Conservation (phyloP, 352 stramenopile species). For the Phytophthora rubi region DNA sequence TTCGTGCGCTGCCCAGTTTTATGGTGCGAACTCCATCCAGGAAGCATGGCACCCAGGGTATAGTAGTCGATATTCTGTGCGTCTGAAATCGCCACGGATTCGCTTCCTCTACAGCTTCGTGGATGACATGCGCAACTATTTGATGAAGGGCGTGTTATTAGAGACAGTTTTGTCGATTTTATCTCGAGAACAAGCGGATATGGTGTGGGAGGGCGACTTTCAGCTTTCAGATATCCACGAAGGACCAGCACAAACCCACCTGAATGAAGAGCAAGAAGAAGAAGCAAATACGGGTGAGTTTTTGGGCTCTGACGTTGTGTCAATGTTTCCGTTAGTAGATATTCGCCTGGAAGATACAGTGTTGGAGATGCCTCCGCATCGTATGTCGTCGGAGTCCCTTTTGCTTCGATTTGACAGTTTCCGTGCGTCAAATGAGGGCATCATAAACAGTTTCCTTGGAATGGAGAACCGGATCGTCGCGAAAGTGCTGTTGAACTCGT, state of each 20-base stretch:
- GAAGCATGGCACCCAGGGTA: slow-evolving; percentile 86
- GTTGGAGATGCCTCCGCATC: slow-evolving; percentile 80
- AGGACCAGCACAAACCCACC: slow-evolving; percentile 12
- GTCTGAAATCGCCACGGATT: slow-evolving; percentile 78
- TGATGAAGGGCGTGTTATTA: slow-evolving; percentile 68
- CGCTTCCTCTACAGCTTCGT: slow-evolving; percentile 87
- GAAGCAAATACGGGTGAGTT: slow-evolving; percentile 25
- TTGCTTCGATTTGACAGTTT: slow-evolving; percentile 77
- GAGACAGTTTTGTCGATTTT: slow-evolving; percentile 65
- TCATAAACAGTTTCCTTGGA: slow-evolving; percentile 61
- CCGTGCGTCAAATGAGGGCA: slow-evolving; percentile 65
- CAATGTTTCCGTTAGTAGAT: slow-evolving; percentile 82
- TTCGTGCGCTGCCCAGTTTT: slow-evolving; percentile 77
- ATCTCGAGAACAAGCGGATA: slow-evolving; percentile 66
- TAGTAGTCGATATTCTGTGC: slow-evolving; percentile 72
- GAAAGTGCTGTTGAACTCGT: slow-evolving; percentile 88
- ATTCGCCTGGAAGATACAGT: slow-evolving; percentile 72
- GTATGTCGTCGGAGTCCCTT: slow-evolving; percentile 77
- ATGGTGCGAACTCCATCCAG: slow-evolving; percentile 78
- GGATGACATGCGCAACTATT: slow-evolving; percentile 80
- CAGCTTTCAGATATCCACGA: slow-evolving; percentile 50
- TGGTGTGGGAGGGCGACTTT: slow-evolving; percentile 81
- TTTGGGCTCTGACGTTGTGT: slow-evolving; percentile 76
- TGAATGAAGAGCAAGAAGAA: slow-evolving; percentile 22
- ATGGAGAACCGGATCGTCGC: slow-evolving; percentile 82